Evolutionary conservation across 106 monocot species (phyloP).

Genomic region (Cymbidium sinense): DNA sequence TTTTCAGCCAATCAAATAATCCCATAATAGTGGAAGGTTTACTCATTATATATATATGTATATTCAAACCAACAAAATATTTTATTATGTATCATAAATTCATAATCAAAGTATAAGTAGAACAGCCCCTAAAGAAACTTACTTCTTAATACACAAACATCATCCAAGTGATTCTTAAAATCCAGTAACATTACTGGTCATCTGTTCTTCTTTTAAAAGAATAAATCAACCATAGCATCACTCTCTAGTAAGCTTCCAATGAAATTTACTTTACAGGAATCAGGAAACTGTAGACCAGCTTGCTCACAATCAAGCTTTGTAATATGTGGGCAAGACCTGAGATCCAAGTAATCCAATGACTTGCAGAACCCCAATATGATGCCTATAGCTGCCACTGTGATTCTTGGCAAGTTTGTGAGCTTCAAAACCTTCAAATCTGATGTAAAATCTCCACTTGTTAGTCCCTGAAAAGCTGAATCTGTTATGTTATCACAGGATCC

Average conservation of each 20-base stretch:
- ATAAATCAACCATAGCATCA: constrained; percentile 41
- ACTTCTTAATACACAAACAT: not conserved
- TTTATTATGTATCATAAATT: not conserved
- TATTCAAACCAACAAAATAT: not conserved
- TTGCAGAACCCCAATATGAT: constrained; percentile 51
- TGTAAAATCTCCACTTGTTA: constrained; percentile 21
- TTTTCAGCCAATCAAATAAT: too few relatives aligned
- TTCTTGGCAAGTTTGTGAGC: constrained; percentile 39
- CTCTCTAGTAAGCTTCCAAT: constrained; percentile 29
- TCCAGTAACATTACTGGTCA: not conserved
- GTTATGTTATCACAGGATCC: constrained; percentile 74
- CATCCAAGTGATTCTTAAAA: not conserved
- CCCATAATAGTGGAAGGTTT: too few relatives aligned
- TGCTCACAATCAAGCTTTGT: constrained; percentile 47
- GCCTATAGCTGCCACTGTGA: constrained; percentile 52
- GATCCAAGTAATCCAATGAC: constrained; percentile 54
- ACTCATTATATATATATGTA: too few relatives aligned
- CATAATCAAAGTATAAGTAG: constrained; percentile 11
- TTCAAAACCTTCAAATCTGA: constrained; percentile 57
- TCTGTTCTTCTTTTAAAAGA: constrained; percentile 32
- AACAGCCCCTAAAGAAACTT: not conserved
- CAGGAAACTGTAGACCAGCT: constrained; percentile 66
- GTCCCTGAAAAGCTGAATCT: constrained; percentile 52
- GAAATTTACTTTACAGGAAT: constrained; percentile 57
- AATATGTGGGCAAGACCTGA: constrained; percentile 61